Percentiles rank a stretch among this genome's conserved stretches.
Evolutionary conservation across 805 yeast genomes (phyloP).

Genomic region (Cyberlindnera subsufficiens): DNA sequence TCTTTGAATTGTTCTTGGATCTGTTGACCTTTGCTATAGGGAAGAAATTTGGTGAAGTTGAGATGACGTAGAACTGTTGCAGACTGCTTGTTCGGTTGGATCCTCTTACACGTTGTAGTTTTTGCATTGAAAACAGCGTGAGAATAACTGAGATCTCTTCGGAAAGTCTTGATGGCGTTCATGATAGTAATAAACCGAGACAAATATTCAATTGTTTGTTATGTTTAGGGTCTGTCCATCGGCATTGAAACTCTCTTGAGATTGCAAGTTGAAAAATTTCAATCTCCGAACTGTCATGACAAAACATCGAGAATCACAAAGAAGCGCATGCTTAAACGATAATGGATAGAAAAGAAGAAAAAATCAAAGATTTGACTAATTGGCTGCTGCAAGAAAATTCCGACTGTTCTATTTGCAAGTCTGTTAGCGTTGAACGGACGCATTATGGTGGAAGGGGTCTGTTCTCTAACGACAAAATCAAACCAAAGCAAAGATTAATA

Average conservation of each 20-base stretch:
- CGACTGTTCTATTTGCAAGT: conserved; percentile 28
- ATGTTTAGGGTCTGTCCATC: too few species aligned
- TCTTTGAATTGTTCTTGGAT: conserved; percentile 53
- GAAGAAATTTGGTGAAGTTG: conserved; percentile 32
- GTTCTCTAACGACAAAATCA: conserved; percentile 34
- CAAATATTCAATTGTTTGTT: neutral
- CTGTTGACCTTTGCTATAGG: conserved; percentile 43
- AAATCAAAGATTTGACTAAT: conserved; percentile 10
- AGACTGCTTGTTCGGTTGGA: conserved; percentile 28
- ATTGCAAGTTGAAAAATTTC: too few species aligned
- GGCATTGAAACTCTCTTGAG: too few species aligned
- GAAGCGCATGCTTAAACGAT: neutral
- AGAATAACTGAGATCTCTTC: neutral
- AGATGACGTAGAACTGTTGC: conserved; percentile 37
- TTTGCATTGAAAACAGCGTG: neutral
- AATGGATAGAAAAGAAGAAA: neutral
- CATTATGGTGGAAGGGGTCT: conserved; percentile 60
- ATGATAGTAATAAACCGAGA: neutral
- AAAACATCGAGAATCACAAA: neutral
- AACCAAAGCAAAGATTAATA: conserved; percentile 38
- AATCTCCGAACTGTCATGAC: too few species aligned
- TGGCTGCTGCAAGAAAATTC: conserved; percentile 9
- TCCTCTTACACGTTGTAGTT: conserved; percentile 14
- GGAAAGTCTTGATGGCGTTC: neutral
- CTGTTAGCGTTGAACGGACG: conserved; percentile 36